These are phyloP conservation scores for Eucalyptus albens DNA, from an alignment of 345 rosid genomes.

Conservation along the genomic window DNA sequence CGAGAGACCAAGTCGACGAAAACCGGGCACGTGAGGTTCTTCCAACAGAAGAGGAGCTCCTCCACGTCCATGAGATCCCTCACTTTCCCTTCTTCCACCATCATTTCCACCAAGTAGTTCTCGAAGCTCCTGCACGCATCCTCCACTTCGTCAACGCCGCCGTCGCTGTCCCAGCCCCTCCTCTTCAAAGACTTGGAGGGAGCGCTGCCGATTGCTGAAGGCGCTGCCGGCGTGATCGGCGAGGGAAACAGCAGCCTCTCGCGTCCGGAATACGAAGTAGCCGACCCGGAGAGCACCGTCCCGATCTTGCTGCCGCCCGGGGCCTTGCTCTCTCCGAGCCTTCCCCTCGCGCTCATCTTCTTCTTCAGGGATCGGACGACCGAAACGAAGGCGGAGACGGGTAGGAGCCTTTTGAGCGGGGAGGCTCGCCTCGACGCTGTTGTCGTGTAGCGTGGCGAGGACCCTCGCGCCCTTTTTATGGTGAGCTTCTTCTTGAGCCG, in stretches of 20 bases:
- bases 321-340: not conserved
- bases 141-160: slow-evolving; percentile 27
- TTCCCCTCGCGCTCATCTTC: not conserved
- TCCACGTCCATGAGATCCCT: slow-evolving; percentile 71
- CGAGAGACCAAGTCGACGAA: slow-evolving; percentile 59
- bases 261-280: not conserved
- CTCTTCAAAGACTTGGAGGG: not conserved
- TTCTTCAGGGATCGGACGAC: not conserved
- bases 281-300: not conserved
- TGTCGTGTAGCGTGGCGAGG: too few species aligned
- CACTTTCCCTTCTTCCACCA: slow-evolving; percentile 67
- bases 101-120: slow-evolving; percentile 74
- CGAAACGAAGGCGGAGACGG: not conserved
- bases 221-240: not conserved
- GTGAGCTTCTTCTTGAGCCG: not conserved
- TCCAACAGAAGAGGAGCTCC: slow-evolving; percentile 83
- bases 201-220: not conserved
- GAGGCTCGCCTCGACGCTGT: not conserved
- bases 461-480: not conserved
- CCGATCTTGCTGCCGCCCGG: not conserved
- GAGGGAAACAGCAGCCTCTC: not conserved
- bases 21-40: slow-evolving; percentile 66
- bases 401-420: not conserved
- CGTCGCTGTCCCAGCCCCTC: not conserved
- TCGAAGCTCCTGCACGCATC: slow-evolving; percentile 84